These are phyloP conservation scores for Pseudopyricularia cyperi DNA, from an alignment of 2,329 filamentous ascomycete genomes.

Conservation along the genomic window DNA sequence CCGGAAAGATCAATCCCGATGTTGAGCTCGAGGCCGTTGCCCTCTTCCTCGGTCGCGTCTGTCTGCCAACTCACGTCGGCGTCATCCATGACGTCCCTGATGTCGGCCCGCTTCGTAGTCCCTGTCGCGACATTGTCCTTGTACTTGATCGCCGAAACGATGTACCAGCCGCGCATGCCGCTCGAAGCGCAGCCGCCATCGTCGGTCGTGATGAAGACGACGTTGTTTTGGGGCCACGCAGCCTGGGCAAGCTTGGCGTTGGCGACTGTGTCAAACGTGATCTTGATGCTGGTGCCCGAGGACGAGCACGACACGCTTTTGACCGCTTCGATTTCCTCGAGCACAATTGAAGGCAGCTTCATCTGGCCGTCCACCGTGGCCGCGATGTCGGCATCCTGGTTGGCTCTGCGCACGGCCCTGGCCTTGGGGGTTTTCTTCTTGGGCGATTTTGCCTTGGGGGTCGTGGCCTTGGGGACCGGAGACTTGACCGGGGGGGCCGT, in stretches of 20 bases:
- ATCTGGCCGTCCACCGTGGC: not conserved
- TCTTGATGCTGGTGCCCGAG: slow-evolving; percentile 4
- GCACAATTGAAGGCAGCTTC: not conserved
- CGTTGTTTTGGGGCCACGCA: not conserved
- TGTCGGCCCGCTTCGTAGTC: not conserved
- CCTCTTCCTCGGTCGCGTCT: not conserved
- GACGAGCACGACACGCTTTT: not conserved
- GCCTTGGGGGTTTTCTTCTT: no score
- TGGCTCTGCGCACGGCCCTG: no score
- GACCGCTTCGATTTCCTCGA: not conserved
- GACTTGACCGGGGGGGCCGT: no score
- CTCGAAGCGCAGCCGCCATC: not conserved
- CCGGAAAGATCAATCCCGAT: not conserved
- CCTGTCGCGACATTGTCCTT: not conserved
- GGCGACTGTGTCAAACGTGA: slow-evolving; percentile 15
- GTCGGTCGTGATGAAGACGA: not conserved
- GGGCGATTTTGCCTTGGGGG: no score
- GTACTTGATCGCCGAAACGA: not conserved
- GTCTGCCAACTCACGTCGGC: not conserved
- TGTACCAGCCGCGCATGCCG: not conserved
- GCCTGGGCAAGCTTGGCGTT: not conserved
- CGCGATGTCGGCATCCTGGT: no score
- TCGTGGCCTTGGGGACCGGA: no score
- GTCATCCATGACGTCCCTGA: not conserved
- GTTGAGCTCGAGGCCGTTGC: not conserved